A percentile compares a stretch with the other conserved stretches of the same genome.
phyloP scores from a whole-genome alignment of 2,329 filamentous ascomycete genomes.

The Pezicula neosporulosa region DNA sequence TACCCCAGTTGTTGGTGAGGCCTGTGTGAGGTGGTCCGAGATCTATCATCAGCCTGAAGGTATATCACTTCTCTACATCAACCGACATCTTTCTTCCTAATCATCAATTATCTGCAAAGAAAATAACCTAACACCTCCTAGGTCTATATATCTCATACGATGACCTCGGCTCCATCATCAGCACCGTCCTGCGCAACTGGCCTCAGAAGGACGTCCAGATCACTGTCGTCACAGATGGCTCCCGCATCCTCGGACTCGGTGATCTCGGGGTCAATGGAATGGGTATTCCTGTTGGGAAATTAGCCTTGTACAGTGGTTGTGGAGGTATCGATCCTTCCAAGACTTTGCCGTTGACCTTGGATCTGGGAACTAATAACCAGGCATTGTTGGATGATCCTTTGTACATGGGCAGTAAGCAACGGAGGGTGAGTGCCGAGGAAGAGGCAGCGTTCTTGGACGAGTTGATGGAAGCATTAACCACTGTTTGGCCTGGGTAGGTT shows the following conservation, averaged over 20 bases:
- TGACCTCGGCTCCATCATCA: conserved; percentile 64
- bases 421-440: conserved; percentile 62
- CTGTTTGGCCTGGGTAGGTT: conserved; percentile 72
- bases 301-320: conserved; percentile 78
- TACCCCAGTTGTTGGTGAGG: conserved; percentile 64
- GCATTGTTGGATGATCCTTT: conserved; percentile 69
- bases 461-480: conserved; percentile 65
- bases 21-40: conserved; percentile 71
- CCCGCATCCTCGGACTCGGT: conserved; percentile 71
- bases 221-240: conserved; percentile 43
- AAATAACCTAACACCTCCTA: conserved; percentile 10
- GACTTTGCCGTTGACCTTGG: conserved; percentile 77
- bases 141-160: conserved; percentile 66
- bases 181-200: conserved; percentile 67
- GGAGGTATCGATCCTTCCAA: conserved; percentile 79
- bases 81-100: neutral
- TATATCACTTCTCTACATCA: conserved; percentile 4
- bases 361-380: conserved; percentile 82
- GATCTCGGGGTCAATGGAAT: conserved; percentile 85
- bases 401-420: conserved; percentile 71
- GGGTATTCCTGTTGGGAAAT: conserved; percentile 79
- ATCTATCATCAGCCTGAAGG: conserved; percentile 71
- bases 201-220: conserved; percentile 65
- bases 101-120: neutral
- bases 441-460: conserved; percentile 75